Percentiles rank a stretch among this genome's conserved stretches.
These are phyloP conservation scores for Penicillium sp. DNA, from an alignment of 2,329 filamentous ascomycete species.

Conservation along the genomic window DNA sequence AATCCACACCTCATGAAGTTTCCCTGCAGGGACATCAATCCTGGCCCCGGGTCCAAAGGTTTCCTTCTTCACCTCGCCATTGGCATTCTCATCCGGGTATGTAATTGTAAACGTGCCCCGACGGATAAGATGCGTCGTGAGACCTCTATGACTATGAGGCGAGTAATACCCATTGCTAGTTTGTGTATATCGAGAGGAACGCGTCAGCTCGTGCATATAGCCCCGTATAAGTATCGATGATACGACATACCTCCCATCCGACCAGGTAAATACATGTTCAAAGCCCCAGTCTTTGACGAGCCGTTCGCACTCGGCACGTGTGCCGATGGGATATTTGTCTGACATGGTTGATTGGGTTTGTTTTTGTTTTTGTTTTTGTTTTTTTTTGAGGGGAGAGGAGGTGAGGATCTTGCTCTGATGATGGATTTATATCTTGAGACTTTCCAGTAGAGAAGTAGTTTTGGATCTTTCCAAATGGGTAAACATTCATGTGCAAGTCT, in stretches of 20 bases:
- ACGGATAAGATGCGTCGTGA: conserved; percentile 57
- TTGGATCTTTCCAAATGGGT: no score
- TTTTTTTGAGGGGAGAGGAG: no score
- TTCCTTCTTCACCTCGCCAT: conserved; percentile 41
- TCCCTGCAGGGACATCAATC: conserved; percentile 53
- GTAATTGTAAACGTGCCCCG: conserved; percentile 52
- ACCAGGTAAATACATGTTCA: conserved; percentile 56
- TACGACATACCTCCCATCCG: conserved; percentile 47
- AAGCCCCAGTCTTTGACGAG: conserved; percentile 56
- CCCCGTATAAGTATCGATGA: no score
- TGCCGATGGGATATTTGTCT: conserved; percentile 29
- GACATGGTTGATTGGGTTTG: conserved; percentile 17
- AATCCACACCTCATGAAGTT: conserved; percentile 57
- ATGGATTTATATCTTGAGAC: no score
- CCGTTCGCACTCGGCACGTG: conserved; percentile 45
- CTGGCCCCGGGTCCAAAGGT: conserved; percentile 51
- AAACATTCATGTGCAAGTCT: no score
- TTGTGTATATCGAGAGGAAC: no score
- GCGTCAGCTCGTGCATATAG: no score
- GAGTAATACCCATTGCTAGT: conserved; percentile 54
- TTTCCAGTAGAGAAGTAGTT: no score
- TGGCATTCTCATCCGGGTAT: conserved; percentile 48
- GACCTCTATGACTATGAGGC: conserved; percentile 50
- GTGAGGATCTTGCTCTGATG: no score
- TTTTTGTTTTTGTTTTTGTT: background rate